phyloP scores from a whole-genome alignment of 495 filamentous ascomycete species.

The Bacidia rubella region DNA sequence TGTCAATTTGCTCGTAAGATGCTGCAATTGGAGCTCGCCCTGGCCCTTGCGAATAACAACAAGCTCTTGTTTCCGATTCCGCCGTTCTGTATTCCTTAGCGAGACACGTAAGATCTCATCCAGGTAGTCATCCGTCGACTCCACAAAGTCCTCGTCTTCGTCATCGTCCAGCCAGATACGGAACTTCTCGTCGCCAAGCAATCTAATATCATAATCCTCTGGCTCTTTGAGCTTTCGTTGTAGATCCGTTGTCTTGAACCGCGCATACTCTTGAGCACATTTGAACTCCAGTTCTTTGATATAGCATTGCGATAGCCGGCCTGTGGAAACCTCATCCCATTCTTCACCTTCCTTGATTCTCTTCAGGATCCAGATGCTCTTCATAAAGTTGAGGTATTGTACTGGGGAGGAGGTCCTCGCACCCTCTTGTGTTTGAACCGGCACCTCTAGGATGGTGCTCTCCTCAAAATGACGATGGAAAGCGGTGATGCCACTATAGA shows the following conservation, averaged over 20 bases:
- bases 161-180: slow-evolving; percentile 1
- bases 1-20: background rate
- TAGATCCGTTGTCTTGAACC: background rate
- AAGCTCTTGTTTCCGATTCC: background rate
- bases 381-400: slow-evolving; percentile 18
- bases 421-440: background rate
- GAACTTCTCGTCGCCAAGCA: background rate
- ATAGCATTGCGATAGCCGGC: background rate
- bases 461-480: slow-evolving; percentile 14
- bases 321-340: background rate
- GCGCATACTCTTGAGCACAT: background rate
- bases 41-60: background rate
- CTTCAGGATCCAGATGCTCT: slow-evolving; percentile 14
- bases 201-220: background rate
- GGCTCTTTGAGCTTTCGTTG: background rate
- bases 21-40: background rate
- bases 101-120: background rate
- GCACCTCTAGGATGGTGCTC: slow-evolving; percentile 11
- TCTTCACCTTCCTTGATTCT: background rate
- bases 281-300: slow-evolving; percentile 1
- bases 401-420: slow-evolving; percentile 5
- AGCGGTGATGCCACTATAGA: slow-evolving; percentile 14
- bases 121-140: background rate
- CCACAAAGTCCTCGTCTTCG: background rate
- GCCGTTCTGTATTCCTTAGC: background rate